These are phyloP conservation scores for Eleusine coracana DNA, from an alignment of 176 grass and related monocot genomes.

Conservation along the genomic window DNA sequence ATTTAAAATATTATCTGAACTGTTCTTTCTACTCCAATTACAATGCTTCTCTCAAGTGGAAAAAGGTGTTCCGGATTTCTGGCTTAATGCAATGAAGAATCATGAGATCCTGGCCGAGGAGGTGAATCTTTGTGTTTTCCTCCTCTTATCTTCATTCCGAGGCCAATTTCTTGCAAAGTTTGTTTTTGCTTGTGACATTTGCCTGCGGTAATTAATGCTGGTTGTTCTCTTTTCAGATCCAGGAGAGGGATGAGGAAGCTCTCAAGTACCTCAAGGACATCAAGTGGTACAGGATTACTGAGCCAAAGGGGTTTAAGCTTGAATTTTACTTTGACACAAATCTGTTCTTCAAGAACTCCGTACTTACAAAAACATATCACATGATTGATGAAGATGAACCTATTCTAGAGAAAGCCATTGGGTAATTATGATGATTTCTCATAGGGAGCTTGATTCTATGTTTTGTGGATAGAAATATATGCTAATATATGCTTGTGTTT, in stretches of 20 bases:
- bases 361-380: slow-evolving; percentile 91
- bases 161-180: background rate
- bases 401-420: slow-evolving; percentile 92
- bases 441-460: background rate
- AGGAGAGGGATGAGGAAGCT: slow-evolving; percentile 86
- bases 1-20: background rate
- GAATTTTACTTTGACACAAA: slow-evolving; percentile 85
- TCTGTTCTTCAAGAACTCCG: slow-evolving; percentile 85
- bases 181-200: slow-evolving; percentile 13
- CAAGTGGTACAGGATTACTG: slow-evolving; percentile 74
- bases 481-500: background rate
- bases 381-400: slow-evolving; percentile 97
- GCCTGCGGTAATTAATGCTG: slow-evolving; percentile 5
- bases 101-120: slow-evolving; percentile 86
- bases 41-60: slow-evolving; percentile 45
- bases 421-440: slow-evolving; percentile 43
- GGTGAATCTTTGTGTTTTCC: slow-evolving; percentile 41
- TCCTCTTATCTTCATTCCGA: background rate
- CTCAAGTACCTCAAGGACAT: slow-evolving; percentile 93
- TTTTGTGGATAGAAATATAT: background rate
- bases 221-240: slow-evolving; percentile 57
- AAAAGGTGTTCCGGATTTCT: slow-evolving; percentile 91
- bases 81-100: slow-evolving; percentile 95
- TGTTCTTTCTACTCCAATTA: background rate
- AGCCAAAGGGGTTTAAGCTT: slow-evolving; percentile 93